A percentile compares a stretch with the other conserved stretches of the same genome.
phyloP scores from a whole-genome alignment of 495 filamentous ascomycete species.

The Neurospora discreta region DNA sequence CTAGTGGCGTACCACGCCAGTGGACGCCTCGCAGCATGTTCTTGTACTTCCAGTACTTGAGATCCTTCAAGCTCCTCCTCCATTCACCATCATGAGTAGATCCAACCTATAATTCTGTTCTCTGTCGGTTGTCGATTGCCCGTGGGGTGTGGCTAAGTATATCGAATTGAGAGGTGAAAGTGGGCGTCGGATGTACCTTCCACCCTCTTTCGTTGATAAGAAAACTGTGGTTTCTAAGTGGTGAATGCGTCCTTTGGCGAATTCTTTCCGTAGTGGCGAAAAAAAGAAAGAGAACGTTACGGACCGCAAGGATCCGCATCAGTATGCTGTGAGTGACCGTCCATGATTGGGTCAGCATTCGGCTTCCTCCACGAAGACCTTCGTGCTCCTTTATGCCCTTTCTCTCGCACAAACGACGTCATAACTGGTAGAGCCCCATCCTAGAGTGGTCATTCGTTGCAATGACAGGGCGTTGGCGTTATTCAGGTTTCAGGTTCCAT shows the following conservation, averaged over 20 bases:
- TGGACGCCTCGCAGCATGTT: neutral
- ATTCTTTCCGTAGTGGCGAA: neutral
- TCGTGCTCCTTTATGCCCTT: neutral
- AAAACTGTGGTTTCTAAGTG: neutral
- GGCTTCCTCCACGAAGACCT: neutral
- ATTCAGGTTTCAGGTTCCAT: neutral
- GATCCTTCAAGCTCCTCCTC: neutral
- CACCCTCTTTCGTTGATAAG: neutral
- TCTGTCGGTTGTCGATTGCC: neutral
- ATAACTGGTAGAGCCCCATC: neutral
- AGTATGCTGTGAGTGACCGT: neutral
- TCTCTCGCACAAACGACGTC: neutral
- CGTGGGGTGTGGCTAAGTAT: neutral
- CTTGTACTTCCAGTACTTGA: neutral
- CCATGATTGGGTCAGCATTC: neutral
- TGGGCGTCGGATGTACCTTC: neutral
- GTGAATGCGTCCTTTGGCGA: neutral
- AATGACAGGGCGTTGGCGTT: neutral
- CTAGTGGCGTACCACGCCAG: too few relatives aligned
- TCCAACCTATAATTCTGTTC: neutral
- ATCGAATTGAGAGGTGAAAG: neutral
- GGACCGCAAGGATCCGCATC: neutral
- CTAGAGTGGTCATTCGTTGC: neutral
- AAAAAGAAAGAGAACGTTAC: too few relatives aligned
- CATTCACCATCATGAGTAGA: neutral